Base-by-base conservation (phyloP, 768 basidiomycete genomes). In the Naganishia antarctica region DNA sequence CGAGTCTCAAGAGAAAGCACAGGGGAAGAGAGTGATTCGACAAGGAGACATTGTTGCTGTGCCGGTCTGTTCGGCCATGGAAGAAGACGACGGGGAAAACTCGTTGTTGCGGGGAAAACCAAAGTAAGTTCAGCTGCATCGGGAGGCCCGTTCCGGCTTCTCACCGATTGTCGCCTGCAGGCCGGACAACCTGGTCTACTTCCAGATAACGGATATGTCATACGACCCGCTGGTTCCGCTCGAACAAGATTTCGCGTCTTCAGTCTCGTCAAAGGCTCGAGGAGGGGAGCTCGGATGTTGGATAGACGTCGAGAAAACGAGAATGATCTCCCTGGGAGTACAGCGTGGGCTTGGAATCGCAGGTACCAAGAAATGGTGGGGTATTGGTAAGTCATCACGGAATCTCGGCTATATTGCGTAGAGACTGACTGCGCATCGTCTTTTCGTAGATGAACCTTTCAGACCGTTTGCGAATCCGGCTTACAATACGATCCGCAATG, bases 251-350 rank as follows among this genome's bases (percentile, higher is more conserved):
- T 75, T 76, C 32, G 68, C 63, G 41, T 74, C 68, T 45, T 69
- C 73, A 6, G 13, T 64, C 13, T 71, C 73, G 66, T 73, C 83
- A 6, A 83, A 84, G 68, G 79, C 82, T 25, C 63, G 75, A 46
- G 83, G 84, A 16, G 89, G 88, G 4, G 85, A 89, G 70, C 73
- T 92, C 18, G 94, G 94, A 0, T 93, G 88, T 71, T 89, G 88
- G 83, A 81, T 96, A 21, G 90, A 97, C 70, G 78, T 85, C 0
- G 74, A 80, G 1, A 73, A 82, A 7, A 94, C 94, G 21, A 84
- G 85, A 60, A 84, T 97, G 71, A 76, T 88, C 8, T 89, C 93
- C 75, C 82, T 85, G 0, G 92, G 94, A 0, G 71, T 89, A 7
- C 90, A 91, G 70, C 83, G 87, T 66, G 68, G 80, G 80, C 7